Percentiles rank a stretch among this genome's conserved stretches.
Conservation (phyloP, 768 basidiomycete species). For the Lentinula edodes region DNA sequence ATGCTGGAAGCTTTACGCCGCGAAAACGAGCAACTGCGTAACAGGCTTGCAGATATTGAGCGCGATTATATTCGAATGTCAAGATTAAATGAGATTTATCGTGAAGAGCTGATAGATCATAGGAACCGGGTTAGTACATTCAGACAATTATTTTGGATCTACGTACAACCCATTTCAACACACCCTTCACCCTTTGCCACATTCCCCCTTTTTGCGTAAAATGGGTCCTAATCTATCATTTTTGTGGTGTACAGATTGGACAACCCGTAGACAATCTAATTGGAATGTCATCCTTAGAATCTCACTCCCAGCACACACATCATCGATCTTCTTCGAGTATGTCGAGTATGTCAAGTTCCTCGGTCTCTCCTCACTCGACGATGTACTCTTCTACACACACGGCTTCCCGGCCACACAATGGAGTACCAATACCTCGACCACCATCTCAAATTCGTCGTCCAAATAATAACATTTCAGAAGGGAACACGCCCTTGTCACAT, state of each 20-base stretch:
- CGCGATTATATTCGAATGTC: constrained; percentile 70
- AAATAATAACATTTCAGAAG: constrained; percentile 37
- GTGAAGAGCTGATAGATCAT: constrained; percentile 79
- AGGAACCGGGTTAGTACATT: constrained; percentile 57
- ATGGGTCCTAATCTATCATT: background rate
- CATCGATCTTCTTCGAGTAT: constrained; percentile 44
- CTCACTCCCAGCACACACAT: constrained; percentile 69
- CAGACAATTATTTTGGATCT: background rate
- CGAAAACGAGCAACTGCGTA: constrained; percentile 75
- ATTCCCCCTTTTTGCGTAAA: constrained; percentile 6
- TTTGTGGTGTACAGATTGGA: constrained; percentile 45
- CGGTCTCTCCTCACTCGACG: constrained; percentile 34
- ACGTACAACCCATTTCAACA: no score
- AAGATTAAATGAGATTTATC: constrained; percentile 75
- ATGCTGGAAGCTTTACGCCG: constrained; percentile 72
- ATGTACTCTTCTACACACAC: constrained; percentile 21
- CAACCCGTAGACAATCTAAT: constrained; percentile 75
- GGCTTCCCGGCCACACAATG: constrained; percentile 26
- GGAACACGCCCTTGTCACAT: constrained; percentile 58
- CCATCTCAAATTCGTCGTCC: constrained; percentile 60
- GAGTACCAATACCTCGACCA: constrained; percentile 74
- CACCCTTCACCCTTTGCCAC: background rate
- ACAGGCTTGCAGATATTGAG: constrained; percentile 66
- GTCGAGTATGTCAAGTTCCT: constrained; percentile 36
- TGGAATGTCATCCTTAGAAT: constrained; percentile 60